Evolutionary conservation across 192 early-diverging fungal genomes (phyloP), one percentile per base, ranked within the genome.

Genomic region (Oehlia diaphana): DNA sequence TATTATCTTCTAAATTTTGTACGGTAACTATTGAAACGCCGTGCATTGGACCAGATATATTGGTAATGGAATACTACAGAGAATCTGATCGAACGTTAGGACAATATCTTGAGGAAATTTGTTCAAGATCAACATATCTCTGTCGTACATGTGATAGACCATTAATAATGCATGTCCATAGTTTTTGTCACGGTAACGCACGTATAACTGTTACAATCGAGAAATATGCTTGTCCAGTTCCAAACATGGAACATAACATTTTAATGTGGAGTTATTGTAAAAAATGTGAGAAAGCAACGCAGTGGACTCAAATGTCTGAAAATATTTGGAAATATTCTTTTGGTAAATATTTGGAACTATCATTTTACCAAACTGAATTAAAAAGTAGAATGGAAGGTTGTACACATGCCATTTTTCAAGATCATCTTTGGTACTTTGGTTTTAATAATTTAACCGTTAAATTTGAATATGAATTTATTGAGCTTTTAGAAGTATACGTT

Each of bases 311-410:
- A 21, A 93, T 99, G 88, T 94, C 95, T 0, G 92, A 93, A 35
- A 93, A 94, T 62, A 90, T 94, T 23, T 96, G 94, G 93, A 94
- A 95, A 63, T 97, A 95, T 80, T 99, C 98, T 12, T 97, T 98
- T 88, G 98, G 96, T 71, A 99, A 99, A 85, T 99, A 94, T 81
- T 83, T 99, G 28, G 98, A 99, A 82, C 83, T 96, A 9, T 90
- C 93, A 1, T 95, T 98, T 69, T 97, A 99, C 84, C 92, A 93
- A 83, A 85, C 83, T 23, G 83, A 83, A 12, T 82, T 96, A 7
- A 81, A 78, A 9, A 93, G 91, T 31, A 89, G 93, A 16, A 88
- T 92, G 7, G 86, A 90, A 77, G 84, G 91, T 35, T 99, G 97
- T 75, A 83, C 89, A 0, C 97, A 99, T 79, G 91, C 95, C 67